Evolutionary conservation across 2,329 filamentous ascomycete genomes (phyloP).

Genomic region (Alternaria incomplexa): DNA sequence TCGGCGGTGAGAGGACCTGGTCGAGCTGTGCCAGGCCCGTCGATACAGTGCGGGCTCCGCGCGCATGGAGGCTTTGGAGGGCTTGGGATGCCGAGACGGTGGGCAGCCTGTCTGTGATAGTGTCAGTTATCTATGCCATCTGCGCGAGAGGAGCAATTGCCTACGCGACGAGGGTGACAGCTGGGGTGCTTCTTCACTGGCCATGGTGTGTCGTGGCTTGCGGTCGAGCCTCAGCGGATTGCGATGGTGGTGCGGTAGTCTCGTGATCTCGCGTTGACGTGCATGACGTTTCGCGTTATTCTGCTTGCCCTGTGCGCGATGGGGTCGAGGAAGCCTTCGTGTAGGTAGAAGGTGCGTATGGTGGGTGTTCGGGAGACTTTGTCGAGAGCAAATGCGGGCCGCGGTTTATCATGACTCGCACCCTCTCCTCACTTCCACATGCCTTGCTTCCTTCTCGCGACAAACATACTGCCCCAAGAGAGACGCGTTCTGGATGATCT

Average conservation of each 20-base stretch:
- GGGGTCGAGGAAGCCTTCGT: neutral
- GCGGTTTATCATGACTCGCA: constrained; percentile 34
- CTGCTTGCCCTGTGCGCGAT: constrained; percentile 2
- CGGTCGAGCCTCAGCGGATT: constrained; percentile 5
- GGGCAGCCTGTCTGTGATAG: constrained; percentile 70
- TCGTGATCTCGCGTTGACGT: constrained; percentile 25
- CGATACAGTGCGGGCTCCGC: constrained; percentile 54
- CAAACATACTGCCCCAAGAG: neutral
- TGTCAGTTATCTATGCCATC: constrained; percentile 19
- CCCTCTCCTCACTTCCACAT: constrained; percentile 14
- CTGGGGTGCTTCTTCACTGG: constrained; percentile 32
- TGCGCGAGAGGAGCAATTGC: constrained; percentile 12
- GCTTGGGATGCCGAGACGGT: constrained; percentile 78
- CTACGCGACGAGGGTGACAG: constrained; percentile 48
- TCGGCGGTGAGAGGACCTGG: constrained; percentile 42
- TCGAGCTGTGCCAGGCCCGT: constrained; percentile 60
- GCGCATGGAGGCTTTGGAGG: constrained; percentile 64
- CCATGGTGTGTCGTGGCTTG: constrained; percentile 32
- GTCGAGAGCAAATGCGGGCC: constrained; percentile 28
- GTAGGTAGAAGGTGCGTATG: neutral
- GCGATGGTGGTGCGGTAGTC: constrained; percentile 14
- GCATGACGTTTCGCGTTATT: constrained; percentile 24
- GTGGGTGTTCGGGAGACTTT: constrained; percentile 19
- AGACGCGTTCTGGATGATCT: neutral
- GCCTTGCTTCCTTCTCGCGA: neutral